A percentile compares a stretch with the other conserved stretches of the same genome.
Conservation (phyloP, 257 asterid genomes). For the Jacaranda copaia region DNA sequence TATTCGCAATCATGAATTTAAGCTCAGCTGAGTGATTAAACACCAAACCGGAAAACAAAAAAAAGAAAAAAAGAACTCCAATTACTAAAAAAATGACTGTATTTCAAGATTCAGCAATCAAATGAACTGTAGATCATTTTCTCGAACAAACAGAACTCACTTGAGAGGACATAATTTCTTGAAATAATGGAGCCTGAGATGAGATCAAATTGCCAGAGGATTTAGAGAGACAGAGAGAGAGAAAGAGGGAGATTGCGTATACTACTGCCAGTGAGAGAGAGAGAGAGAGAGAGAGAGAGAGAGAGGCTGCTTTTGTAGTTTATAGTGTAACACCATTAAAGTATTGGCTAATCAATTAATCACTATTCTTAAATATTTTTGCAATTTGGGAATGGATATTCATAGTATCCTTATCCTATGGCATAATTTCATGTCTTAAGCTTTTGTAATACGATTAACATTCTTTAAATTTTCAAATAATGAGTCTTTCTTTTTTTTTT, state of each 20-base stretch:
- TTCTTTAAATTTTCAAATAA: no score
- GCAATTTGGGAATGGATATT: constrained; percentile 5
- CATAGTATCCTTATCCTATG: background rate
- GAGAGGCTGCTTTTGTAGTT: constrained; percentile 23
- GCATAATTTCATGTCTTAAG: background rate
- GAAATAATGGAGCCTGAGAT: constrained; percentile 38
- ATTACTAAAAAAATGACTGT: constrained; percentile 23
- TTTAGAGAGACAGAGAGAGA: constrained; percentile 47
- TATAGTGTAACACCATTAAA: background rate
- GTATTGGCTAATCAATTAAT: constrained; percentile 19
- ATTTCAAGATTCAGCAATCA: constrained; percentile 39
- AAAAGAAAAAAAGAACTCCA: background rate
- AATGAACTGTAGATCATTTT: constrained; percentile 29
- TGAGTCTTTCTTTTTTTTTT: no score
- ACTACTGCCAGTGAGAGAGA: constrained; percentile 43
- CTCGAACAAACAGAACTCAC: constrained; percentile 43
- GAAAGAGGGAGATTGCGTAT: constrained; percentile 64
- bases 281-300: constrained; percentile 18
- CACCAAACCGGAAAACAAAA: constrained; percentile 1
- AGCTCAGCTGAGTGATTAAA: constrained; percentile 36
- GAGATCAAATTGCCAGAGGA: constrained; percentile 39
- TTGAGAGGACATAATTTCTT: constrained; percentile 37
- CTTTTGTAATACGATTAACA: background rate
- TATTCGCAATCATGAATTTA: constrained; percentile 31
- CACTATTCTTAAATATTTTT: background rate